Percentiles rank a stretch among this genome's conserved stretches.
phyloP scores from a whole-genome alignment of 495 filamentous ascomycete genomes.

The Margaritispora aquatica region DNA sequence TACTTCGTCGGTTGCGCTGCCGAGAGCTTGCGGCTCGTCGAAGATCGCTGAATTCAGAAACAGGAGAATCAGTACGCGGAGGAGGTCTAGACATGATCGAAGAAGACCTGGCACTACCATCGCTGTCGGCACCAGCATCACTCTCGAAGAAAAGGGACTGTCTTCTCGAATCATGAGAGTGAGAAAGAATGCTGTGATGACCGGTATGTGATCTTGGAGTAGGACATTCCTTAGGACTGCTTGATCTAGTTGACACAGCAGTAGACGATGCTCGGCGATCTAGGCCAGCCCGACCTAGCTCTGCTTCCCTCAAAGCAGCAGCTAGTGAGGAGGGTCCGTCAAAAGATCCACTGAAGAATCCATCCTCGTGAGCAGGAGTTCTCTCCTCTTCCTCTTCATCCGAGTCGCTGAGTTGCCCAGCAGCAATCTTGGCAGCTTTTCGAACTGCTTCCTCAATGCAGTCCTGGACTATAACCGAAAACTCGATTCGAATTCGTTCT shows the following conservation, averaged over 20 bases:
- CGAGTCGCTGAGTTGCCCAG: conserved; percentile 78
- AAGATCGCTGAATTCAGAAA: conserved; percentile 72
- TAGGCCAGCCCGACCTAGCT: conserved; percentile 25
- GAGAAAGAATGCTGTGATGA: conserved; percentile 46
- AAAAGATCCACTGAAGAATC: conserved; percentile 45
- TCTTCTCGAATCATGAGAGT: conserved; percentile 56
- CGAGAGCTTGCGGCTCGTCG: conserved; percentile 60
- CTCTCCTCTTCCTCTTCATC: conserved; percentile 42
- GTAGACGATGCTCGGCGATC: conserved; percentile 35
- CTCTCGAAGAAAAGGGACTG: conserved; percentile 70
- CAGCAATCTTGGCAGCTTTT: conserved; percentile 83
- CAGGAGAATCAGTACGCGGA: conserved; percentile 78
- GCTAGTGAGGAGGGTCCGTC: conserved; percentile 53
- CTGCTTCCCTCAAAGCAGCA: conserved; percentile 44
- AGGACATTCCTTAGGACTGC: conserved; percentile 83
- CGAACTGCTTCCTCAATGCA: conserved; percentile 88
- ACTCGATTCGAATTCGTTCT: conserved; percentile 90
- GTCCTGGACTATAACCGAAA: conserved; percentile 83
- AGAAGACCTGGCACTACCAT: conserved; percentile 78
- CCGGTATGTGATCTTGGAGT: conserved; percentile 86
- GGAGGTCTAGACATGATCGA: conserved; percentile 57
- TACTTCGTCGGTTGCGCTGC: conserved; percentile 76
- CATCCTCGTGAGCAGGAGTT: conserved; percentile 35
- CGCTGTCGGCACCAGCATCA: conserved; percentile 64
- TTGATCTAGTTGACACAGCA: conserved; percentile 60